Base-by-base conservation (phyloP, 164 flowering plant species). In the Chimonanthus salicifolius region DNA sequence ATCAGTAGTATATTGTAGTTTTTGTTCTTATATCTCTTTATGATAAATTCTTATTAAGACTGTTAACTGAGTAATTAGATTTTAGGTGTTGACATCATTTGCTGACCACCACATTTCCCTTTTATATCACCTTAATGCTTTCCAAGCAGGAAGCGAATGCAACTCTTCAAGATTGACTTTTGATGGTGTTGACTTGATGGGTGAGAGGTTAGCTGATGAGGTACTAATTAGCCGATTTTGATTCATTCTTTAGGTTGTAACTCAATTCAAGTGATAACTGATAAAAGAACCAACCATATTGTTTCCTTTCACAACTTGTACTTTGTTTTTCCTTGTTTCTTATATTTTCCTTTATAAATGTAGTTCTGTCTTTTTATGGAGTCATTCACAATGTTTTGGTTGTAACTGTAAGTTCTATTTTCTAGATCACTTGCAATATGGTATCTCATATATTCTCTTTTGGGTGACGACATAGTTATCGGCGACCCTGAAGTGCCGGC, bases 181-280 rank as follows among this genome's bases (percentile, higher is more conserved):
- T 81, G 94, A 94, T 84, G 98, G 98, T 50, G 98, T 94, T 78
- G 97, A 94, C 74, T 51, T 76, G 75, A 92, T 91, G 94, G 98
- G 98, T 44, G 92, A 92, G 77, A 88, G 98, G 78, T 76, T 94
- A 69, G 97, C 97, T 45, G 86, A 87, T 60, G 98, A 94, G 97
- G 97, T 94, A 88, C 72, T 78, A 71, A 65, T 47, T 18, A 58
- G 46, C 21, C 33, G 33, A 64, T 64, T 70, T 71, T 68, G 75
- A 54, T 54, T 54, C 3, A 2, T 13, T n/a, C 60, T n/a, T 54
- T 54, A 54, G 60, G 60, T 11, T 54, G 16, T 6, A 4, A 54
- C 60, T 54, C 0, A 33, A 33, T 33, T 33, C 33, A 33, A 54
- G 60, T 13, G 60, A 11, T 54, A 10, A 13, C 16, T 15, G 60